Evolutionary conservation across 371 early-diverging fungal species (phyloP), one percentile per base, ranked within the genome.

Genomic region (Actinomucor elegans): DNA sequence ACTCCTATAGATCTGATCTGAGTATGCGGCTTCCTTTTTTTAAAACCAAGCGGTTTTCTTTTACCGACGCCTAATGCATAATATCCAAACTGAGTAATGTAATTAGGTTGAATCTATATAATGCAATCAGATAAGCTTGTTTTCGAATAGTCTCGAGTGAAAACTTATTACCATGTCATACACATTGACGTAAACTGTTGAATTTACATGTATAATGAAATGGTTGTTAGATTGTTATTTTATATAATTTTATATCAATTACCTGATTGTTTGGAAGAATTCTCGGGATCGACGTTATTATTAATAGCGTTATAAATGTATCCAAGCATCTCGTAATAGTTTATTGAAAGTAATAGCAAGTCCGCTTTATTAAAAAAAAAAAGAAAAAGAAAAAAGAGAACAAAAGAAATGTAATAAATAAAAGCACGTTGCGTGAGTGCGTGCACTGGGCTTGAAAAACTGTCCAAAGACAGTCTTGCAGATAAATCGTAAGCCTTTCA

Each of bases 31-130:
- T n/a, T n/a, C n/a, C n/a, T n/a, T n/a, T n/a, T n/a, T n/a, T n/a
- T n/a, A n/a, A n/a, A 43, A 12, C 1, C 9, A 15, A 8, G 7
- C 5, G 24, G 5, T 24, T 18, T 28, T 26, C 9, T 1, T 18
- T 36, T 69, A 67, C 81, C 82, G 31, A 82, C 32, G 8, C 83
- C 83, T 24, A 82, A 50, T 17, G 59, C 67, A 55, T 59, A 67
- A 64, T 80, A 82, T 6, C 80, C 80, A 43, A 79, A 46, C 11
- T 68, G 54, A 3, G 83, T 80, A 42, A 82, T 31, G 4, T 58
- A 60, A 28, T 71, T 75, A 18, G 48, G 29, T 28, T 41, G 77
- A 21, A 78, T 73, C 44, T 54, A 37, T 2, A 80, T 14, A 81
- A 68, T 82, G 79, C 46, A 10, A 44, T 12, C 4, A n/a, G 14